phyloP scores from a whole-genome alignment of 345 rosid species.

The Eucalyptus camaldulensis region DNA sequence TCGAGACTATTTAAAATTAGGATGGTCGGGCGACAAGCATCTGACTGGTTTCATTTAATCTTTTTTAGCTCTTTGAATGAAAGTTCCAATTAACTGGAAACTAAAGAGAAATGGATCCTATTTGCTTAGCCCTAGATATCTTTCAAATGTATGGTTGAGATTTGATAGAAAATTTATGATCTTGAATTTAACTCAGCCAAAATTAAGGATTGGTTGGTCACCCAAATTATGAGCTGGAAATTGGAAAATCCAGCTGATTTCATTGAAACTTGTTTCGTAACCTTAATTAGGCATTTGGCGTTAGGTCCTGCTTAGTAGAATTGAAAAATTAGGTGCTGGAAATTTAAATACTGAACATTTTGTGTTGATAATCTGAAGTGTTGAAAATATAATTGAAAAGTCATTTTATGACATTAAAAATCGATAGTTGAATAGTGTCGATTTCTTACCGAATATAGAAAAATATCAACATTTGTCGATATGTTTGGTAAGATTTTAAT shows the following conservation, averaged over 20 bases:
- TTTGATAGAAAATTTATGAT: not conserved
- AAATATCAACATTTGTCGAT: not conserved
- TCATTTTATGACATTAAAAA: not conserved
- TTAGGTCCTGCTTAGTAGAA: not conserved
- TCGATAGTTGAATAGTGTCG: not conserved
- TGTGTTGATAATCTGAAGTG: not conserved
- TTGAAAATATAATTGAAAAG: not conserved
- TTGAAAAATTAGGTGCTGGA: not conserved
- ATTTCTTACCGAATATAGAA: not conserved
- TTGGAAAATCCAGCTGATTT: not conserved
- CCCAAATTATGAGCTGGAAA: not conserved
- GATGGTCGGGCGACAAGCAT: accelerated
- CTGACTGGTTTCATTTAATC: not conserved
- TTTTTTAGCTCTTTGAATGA: not conserved
- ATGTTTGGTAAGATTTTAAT: not conserved
- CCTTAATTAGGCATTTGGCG: not conserved
- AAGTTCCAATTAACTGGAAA: not conserved
- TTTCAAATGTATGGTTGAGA: not conserved
- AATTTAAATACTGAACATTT: not conserved
- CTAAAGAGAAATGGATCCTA: not conserved
- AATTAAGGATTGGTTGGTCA: not conserved
- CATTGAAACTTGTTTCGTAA: not conserved
- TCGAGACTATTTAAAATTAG: not conserved
- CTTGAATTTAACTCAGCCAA: not conserved
- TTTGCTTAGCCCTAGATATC: not conserved